Conservation (phyloP, 352 stramenopile genomes). For the Phytophthora sojae region DNA sequence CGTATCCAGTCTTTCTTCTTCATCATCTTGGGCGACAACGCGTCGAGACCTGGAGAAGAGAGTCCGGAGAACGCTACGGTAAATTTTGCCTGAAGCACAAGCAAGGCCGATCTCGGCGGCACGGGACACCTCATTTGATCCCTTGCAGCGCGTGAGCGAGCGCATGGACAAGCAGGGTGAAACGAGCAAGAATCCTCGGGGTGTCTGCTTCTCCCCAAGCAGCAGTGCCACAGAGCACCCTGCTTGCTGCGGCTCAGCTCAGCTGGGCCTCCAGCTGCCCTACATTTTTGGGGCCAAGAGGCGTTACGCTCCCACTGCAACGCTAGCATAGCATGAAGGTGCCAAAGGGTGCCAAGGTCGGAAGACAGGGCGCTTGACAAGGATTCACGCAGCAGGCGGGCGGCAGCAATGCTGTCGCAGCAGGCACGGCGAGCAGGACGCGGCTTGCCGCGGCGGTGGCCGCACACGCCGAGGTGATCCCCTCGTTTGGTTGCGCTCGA, state of each 20-base stretch:
- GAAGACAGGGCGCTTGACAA: slow-evolving; percentile 18
- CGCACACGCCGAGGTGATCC: background rate
- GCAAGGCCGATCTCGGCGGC: slow-evolving; percentile 4
- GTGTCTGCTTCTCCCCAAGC: slow-evolving; percentile 10
- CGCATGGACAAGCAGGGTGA: slow-evolving; percentile 21
- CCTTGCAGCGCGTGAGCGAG: slow-evolving; percentile 12
- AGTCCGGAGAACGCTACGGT: no score
- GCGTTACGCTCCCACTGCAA: slow-evolving; percentile 18
- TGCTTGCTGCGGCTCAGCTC: slow-evolving; percentile 3
- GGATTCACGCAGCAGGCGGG: background rate
- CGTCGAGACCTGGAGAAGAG: background rate
- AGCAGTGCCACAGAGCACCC: background rate
- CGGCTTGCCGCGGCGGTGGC: background rate
- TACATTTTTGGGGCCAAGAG: slow-evolving; percentile 10
- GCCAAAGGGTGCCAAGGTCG: slow-evolving; percentile 26
- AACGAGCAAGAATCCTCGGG: background rate
- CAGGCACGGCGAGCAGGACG: no score
- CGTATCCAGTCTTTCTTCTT: background rate
- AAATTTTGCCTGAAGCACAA: no score
- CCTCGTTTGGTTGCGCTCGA: background rate
- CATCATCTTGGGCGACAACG: background rate
- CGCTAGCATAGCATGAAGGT: slow-evolving; percentile 15
- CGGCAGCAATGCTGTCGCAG: no score
- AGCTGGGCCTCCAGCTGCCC: slow-evolving; percentile 16
- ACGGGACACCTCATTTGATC: slow-evolving; percentile 12